These are phyloP conservation scores for Cerrena zonata DNA, from an alignment of 1,284 basidiomycete species.

Conservation along the genomic window DNA sequence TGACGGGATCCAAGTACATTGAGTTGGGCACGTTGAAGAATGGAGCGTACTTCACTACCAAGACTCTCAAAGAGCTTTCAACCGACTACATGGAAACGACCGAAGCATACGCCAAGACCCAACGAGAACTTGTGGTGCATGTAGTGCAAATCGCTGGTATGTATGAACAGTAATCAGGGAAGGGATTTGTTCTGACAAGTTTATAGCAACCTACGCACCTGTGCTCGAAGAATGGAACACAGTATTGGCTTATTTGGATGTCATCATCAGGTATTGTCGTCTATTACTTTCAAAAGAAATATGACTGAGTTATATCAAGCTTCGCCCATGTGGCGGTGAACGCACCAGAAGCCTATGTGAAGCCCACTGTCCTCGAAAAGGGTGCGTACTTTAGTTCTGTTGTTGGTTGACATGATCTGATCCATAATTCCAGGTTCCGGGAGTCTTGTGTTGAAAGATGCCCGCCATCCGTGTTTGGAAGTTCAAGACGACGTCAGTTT, in stretches of 20 bases:
- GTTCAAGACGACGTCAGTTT: conserved; percentile 94
- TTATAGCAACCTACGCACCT: conserved; percentile 79
- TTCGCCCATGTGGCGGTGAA: conserved; percentile 87
- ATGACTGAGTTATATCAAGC: conserved; percentile 33
- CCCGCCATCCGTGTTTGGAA: conserved; percentile 93
- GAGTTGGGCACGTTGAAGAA: conserved; percentile 85
- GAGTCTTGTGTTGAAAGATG: conserved; percentile 71
- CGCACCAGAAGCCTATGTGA: conserved; percentile 83
- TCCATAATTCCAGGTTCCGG: conserved; percentile 54
- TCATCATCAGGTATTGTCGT: conserved; percentile 69
- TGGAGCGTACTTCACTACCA: conserved; percentile 91
- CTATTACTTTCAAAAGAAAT: neutral
- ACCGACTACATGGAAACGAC: conserved; percentile 72
- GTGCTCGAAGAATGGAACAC: conserved; percentile 87
- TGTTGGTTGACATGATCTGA: neutral
- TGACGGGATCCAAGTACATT: conserved; percentile 70
- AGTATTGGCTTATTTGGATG: conserved; percentile 86
- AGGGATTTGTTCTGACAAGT: too few relatives aligned
- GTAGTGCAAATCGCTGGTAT: conserved; percentile 87
- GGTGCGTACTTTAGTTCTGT: conserved; percentile 36
- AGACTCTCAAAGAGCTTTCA: conserved; percentile 65
- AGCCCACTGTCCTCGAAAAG: conserved; percentile 70
- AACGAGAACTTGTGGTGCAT: conserved; percentile 84
- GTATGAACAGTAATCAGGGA: too few relatives aligned
- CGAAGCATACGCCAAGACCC: conserved; percentile 69